Conservation (phyloP, 441 rosid genomes). For the Erodium trifolium region DNA sequence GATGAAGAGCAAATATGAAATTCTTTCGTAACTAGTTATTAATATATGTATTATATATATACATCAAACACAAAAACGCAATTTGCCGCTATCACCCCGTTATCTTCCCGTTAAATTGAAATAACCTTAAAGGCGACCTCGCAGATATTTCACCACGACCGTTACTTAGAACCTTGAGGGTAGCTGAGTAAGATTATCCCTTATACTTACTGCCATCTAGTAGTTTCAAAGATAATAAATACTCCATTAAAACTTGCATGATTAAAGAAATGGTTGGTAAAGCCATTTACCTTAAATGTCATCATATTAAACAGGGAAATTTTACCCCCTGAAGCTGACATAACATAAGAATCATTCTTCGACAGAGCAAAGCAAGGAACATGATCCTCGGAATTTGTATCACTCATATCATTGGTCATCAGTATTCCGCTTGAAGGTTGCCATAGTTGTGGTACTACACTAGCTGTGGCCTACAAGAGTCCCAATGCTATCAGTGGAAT, state of each 20-base stretch:
- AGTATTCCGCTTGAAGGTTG: constrained; percentile 64
- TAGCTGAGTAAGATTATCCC: too few species aligned
- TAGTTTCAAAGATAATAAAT: constrained; percentile 2
- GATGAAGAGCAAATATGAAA: too few species aligned
- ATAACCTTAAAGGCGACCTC: too few species aligned
- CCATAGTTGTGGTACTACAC: constrained; percentile 59
- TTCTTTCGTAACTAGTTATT: too few species aligned
- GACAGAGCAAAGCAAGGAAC: constrained; percentile 82
- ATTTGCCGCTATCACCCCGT: too few species aligned
- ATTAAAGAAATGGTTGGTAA: not conserved
- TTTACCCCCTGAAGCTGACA: constrained; percentile 30
- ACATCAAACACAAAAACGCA: too few species aligned
- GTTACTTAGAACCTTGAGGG: too few species aligned
- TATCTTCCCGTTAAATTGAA: too few species aligned
- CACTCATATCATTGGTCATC: constrained; percentile 64
- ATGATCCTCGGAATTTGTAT: constrained; percentile 63
- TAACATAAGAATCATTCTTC: constrained; percentile 76
- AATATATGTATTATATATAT: too few species aligned
- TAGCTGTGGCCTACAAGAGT: constrained; percentile 48
- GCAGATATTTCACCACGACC: too few species aligned
- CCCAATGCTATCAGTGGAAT: constrained; percentile 12
- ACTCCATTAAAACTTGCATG: not conserved
- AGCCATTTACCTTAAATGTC: constrained; percentile 59
- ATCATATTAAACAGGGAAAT: constrained; percentile 73
- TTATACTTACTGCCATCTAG: not conserved